These are phyloP conservation scores for Obba rivulosa DNA, from an alignment of 768 basidiomycete species.

Conservation along the genomic window DNA sequence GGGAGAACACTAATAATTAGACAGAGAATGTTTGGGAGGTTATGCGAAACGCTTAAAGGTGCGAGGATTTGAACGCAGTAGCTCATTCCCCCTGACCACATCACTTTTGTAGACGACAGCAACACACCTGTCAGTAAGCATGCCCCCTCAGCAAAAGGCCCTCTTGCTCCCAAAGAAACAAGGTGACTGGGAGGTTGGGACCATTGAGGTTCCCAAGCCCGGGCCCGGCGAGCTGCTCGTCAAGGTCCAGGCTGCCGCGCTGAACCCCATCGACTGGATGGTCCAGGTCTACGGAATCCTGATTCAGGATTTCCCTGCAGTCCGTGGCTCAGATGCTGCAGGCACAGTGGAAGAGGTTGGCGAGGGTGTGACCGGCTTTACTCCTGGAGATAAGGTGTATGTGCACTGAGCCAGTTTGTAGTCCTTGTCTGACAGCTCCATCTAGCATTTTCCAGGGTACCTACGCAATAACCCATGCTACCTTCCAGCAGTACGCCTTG, in stretches of 20 bases:
- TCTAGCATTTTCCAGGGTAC: slow-evolving; percentile 19
- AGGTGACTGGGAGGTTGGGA: slow-evolving; percentile 6
- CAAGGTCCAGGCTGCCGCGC: slow-evolving; percentile 31
- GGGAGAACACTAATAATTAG: too few relatives aligned
- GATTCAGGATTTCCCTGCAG: slow-evolving; percentile 15
- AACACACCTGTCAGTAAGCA: too few relatives aligned
- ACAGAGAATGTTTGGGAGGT: too few relatives aligned
- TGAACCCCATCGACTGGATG: slow-evolving; percentile 35
- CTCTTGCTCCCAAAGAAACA: slow-evolving; percentile 8
- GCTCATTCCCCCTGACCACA: too few relatives aligned
- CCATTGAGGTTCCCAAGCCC: slow-evolving; percentile 24
- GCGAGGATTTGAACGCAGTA: too few relatives aligned
- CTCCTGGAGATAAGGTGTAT: slow-evolving; percentile 30
- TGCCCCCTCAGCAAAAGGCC: slow-evolving; percentile 8
- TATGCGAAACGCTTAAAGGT: too few relatives aligned
- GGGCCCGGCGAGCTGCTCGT: slow-evolving; percentile 37
- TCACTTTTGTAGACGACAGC: too few relatives aligned
- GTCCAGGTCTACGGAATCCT: slow-evolving; percentile 17
- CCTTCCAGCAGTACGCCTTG: slow-evolving; percentile 24
- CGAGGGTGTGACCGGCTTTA: slow-evolving; percentile 27
- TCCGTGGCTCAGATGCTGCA: slow-evolving; percentile 18
- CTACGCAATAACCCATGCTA: slow-evolving; percentile 10
- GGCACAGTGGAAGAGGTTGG: slow-evolving; percentile 25
- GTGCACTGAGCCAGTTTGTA: background rate
- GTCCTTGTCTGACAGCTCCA: too few relatives aligned